Conservation (phyloP, 2,329 filamentous ascomycete genomes). For the Pseudogymnoascus sp. region DNA sequence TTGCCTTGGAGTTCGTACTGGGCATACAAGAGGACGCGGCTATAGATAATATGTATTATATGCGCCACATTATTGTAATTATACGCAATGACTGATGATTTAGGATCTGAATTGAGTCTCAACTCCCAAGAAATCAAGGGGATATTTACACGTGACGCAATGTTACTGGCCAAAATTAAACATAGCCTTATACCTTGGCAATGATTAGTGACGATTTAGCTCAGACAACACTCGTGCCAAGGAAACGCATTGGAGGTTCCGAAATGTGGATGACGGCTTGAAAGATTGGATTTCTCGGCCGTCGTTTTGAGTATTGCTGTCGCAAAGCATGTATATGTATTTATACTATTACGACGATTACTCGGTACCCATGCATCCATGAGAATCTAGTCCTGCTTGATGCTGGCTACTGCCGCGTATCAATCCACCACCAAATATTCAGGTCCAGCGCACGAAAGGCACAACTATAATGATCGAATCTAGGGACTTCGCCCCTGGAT, state of each 20-base stretch:
- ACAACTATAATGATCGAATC: neutral
- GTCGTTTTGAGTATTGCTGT: neutral
- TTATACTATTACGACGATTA: neutral
- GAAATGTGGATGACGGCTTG: neutral
- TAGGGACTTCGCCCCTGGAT: neutral
- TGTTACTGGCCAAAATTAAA: neutral
- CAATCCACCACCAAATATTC: neutral
- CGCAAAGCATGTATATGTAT: neutral
- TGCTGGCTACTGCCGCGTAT: neutral
- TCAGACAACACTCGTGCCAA: neutral
- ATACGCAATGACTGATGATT: neutral
- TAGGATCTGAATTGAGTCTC: neutral
- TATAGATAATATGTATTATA: conserved; percentile 30
- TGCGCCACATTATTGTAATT: neutral
- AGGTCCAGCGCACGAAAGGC: neutral
- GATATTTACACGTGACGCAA: neutral
- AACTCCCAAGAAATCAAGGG: neutral
- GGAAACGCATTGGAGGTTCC: neutral
- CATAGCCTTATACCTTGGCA: neutral
- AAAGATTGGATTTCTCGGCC: neutral
- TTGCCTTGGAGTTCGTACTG: conserved; percentile 69
- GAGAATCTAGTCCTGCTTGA: neutral
- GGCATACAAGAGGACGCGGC: conserved; percentile 45
- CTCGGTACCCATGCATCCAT: neutral
- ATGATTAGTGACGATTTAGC: neutral